Conservation (phyloP, 2,329 filamentous ascomycete genomes). For the Scytalidium sp. region DNA sequence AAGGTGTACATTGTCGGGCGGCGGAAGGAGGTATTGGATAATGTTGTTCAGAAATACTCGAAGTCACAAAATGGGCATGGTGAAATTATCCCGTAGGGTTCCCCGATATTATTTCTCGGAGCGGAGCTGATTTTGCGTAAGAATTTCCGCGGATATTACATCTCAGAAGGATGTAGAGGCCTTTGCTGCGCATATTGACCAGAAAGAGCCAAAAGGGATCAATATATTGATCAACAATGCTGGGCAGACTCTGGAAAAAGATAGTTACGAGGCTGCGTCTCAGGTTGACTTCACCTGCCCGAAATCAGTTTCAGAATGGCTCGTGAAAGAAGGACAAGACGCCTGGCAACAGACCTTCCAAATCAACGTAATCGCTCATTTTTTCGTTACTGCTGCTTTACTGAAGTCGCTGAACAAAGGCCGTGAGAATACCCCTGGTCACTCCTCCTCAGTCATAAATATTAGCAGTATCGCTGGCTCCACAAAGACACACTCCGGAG, state of each 20-base stretch:
- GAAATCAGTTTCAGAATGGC: conserved; percentile 46
- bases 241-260: conserved; percentile 52
- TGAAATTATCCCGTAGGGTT: conserved; percentile 24
- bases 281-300: conserved; percentile 43
- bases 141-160: conserved; percentile 53
- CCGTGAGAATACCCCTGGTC: conserved; percentile 36
- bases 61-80: conserved; percentile 39
- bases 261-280: conserved; percentile 45
- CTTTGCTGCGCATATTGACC: conserved; percentile 48
- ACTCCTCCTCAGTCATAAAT: conserved; percentile 15
- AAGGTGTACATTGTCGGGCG: conserved; percentile 26
- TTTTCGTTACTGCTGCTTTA: conserved; percentile 60
- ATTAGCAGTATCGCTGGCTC: conserved; percentile 16
- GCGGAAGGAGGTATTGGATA: conserved; percentile 21
- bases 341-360: conserved; percentile 69
- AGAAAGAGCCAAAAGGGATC: conserved; percentile 51
- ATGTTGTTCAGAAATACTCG: conserved; percentile 43
- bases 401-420: conserved; percentile 55
- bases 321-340: conserved; percentile 42
- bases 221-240: conserved; percentile 56
- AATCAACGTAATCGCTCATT: conserved; percentile 68
- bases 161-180: conserved; percentile 54
- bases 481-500: conserved; percentile 24
- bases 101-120: neutral
- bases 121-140: neutral